Evolutionary conservation across 2,329 filamentous ascomycete genomes (phyloP).

Genomic region (Talaromyces sp.): DNA sequence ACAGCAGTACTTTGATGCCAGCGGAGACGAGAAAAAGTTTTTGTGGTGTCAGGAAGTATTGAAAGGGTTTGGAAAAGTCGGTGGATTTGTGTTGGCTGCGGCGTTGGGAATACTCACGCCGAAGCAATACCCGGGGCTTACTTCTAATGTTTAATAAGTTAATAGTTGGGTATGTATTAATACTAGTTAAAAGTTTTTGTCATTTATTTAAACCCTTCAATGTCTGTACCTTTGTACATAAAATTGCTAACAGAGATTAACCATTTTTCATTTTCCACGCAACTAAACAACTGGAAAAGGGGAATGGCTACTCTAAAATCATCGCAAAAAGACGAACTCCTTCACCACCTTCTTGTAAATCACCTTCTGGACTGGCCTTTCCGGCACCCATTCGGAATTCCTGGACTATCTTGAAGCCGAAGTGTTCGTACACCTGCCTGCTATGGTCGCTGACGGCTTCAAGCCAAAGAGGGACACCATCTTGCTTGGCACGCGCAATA

Average conservation of each 20-base stretch:
- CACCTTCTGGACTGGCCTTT: slow-evolving; percentile 5
- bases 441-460: slow-evolving; percentile 12
- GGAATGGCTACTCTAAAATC: slow-evolving; percentile 7
- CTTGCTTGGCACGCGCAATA: slow-evolving; percentile 5
- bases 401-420: slow-evolving; percentile 9
- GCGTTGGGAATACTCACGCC: slow-evolving; percentile 1
- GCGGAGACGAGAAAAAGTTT: slow-evolving; percentile 1
- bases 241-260: background rate
- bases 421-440: slow-evolving; percentile 11
- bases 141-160: background rate
- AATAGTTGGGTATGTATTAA: background rate
- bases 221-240: too few relatives aligned
- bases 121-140: slow-evolving; percentile 5
- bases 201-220: background rate
- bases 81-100: slow-evolving; percentile 6
- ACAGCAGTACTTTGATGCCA: slow-evolving; percentile 2
- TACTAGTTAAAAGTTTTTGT: background rate
- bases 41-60: slow-evolving; percentile 8
- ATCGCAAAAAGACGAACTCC: slow-evolving; percentile 9
- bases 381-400: slow-evolving; percentile 4
- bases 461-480: slow-evolving; percentile 9
- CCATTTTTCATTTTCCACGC: background rate
- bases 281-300: background rate
- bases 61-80: slow-evolving; percentile 5
- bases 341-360: slow-evolving; percentile 11